Percentiles rank a stretch among this genome's conserved stretches.
Evolutionary conservation across 1,284 basidiomycete species (phyloP).

Genomic region (Leccinum solheimii): DNA sequence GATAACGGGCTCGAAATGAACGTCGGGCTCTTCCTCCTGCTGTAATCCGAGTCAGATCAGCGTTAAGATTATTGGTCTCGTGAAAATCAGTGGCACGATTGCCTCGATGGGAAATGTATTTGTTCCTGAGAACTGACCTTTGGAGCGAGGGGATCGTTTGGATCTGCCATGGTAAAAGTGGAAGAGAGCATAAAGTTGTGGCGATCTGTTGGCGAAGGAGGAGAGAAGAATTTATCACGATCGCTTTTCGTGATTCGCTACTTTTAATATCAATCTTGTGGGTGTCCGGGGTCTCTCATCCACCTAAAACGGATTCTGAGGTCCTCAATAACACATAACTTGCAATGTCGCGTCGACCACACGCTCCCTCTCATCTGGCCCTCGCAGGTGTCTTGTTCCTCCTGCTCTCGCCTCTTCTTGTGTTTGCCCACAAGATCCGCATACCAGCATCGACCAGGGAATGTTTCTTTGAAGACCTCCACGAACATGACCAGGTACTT

Average conservation of each 20-base stretch:
- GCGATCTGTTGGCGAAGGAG: constrained; percentile 29
- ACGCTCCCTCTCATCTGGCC: constrained; percentile 14
- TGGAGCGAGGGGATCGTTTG: constrained; percentile 63
- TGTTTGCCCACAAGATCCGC: constrained; percentile 67
- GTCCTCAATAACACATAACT: constrained; percentile 5
- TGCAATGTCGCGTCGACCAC: constrained; percentile 23
- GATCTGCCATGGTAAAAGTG: constrained; percentile 56
- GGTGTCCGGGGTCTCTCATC: constrained; percentile 30
- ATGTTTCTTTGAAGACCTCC: constrained; percentile 98
- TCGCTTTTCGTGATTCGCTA: constrained; percentile 22
- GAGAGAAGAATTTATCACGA: constrained; percentile 34
- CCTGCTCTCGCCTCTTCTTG: constrained; percentile 43
- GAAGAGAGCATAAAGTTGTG: constrained; percentile 7
- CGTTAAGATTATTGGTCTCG: constrained; percentile 20
- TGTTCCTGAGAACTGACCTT: constrained; percentile 48
- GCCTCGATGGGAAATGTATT: constrained; percentile 23
- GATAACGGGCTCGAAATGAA: constrained; percentile 96
- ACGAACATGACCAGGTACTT: constrained; percentile 87
- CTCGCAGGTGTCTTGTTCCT: constrained; percentile 44
- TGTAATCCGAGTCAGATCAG: constrained; percentile 32
- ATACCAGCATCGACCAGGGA: constrained; percentile 82
- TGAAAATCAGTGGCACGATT: constrained; percentile 33
- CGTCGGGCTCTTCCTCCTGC: constrained; percentile 85
- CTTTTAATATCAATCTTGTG: constrained; percentile 8
- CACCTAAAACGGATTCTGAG: constrained; percentile 13